Conservation (phyloP, 2,329 filamentous ascomycete genomes). For the Diaporthe humulicola region DNA sequence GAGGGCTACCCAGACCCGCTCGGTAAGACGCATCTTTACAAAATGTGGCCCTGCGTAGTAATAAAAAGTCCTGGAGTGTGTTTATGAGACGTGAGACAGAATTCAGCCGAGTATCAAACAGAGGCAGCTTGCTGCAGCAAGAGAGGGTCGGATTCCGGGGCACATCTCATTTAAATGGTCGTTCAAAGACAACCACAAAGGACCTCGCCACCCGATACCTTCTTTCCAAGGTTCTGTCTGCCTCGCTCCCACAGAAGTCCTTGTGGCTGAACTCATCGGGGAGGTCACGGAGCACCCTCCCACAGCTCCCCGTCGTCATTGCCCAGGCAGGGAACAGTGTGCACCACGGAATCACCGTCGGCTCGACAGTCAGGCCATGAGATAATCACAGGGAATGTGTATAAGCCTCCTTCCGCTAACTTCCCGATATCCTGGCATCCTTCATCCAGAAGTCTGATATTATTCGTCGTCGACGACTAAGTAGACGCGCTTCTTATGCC, state of each 20-base stretch:
- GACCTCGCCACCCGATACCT: not conserved
- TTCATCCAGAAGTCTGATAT: not conserved
- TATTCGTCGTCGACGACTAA: not conserved
- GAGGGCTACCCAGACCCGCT: conserved; percentile 19
- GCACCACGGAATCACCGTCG: not conserved
- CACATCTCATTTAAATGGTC: not conserved
- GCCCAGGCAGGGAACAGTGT: not conserved
- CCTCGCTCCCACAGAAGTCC: not conserved
- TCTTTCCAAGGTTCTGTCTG: not conserved
- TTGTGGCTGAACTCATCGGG: not conserved
- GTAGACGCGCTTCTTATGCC: not conserved
- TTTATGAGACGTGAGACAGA: not conserved
- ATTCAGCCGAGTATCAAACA: not conserved
- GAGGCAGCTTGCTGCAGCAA: not conserved
- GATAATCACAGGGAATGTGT: not conserved
- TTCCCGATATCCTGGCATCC: not conserved
- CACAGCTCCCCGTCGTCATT: not conserved
- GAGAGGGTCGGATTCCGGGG: not conserved
- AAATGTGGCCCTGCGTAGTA: too few relatives aligned
- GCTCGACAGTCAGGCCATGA: not conserved
- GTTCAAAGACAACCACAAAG: too few relatives aligned
- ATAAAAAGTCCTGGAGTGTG: not conserved
- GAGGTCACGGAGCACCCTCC: not conserved
- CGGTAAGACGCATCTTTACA: conserved; percentile 15
- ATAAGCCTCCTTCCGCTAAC: conserved; percentile 19